Evolutionary conservation across 495 filamentous ascomycete species (phyloP).

Genomic region (Delitschia confertaspora): DNA sequence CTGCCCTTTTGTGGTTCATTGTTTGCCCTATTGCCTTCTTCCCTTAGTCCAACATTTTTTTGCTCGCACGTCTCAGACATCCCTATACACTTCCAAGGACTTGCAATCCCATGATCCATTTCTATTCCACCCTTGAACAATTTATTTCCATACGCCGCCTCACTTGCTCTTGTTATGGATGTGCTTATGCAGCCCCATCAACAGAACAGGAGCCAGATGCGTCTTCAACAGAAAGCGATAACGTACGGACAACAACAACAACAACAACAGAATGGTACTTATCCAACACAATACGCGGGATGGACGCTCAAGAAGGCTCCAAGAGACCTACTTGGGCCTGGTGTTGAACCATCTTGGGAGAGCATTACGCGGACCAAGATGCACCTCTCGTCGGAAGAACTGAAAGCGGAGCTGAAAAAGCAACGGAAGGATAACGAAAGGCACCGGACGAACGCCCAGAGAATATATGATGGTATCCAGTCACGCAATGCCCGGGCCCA

Average conservation of each 20-base stretch:
- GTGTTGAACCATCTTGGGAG: constrained; percentile 1
- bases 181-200: no score
- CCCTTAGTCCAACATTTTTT: no score
- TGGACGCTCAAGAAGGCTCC: constrained; percentile 1
- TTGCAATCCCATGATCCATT: no score
- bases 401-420: neutral
- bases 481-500: neutral
- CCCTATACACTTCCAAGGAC: no score
- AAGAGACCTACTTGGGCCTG: neutral
- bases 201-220: no score
- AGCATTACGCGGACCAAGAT: neutral
- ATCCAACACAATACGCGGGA: neutral
- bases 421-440: neutral
- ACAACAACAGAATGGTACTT: neutral
- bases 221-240: no score
- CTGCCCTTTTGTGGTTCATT: no score
- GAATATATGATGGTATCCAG: neutral
- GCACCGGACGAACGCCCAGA: neutral
- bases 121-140: no score
- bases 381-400: neutral
- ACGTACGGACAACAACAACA: neutral
- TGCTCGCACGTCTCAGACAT: no score
- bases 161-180: no score
- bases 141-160: no score
- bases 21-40: no score